These are phyloP conservation scores for Yamadazyma diospyri DNA, from an alignment of 1,139 yeast species.

Conservation along the genomic window DNA sequence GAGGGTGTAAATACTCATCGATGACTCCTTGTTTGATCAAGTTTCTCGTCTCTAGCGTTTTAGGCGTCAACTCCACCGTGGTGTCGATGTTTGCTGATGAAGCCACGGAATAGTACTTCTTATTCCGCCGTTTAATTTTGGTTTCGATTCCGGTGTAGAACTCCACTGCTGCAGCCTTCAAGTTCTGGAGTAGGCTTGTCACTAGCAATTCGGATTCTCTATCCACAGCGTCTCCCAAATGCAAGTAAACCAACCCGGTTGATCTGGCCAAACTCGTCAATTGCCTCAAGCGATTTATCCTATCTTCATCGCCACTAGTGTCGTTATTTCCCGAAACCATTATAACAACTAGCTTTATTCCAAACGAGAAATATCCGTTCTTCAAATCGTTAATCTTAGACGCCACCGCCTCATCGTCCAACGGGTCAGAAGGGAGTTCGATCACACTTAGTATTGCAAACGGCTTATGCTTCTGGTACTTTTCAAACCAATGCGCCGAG, in stretches of 20 bases:
- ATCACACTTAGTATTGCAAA: conserved; percentile 28
- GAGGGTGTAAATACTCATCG: conserved; percentile 31
- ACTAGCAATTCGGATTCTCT: conserved; percentile 31
- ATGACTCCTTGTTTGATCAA: conserved; percentile 37
- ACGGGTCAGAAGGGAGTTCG: conserved; percentile 16
- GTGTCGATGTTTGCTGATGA: conserved; percentile 25
- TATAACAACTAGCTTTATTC: conserved; percentile 27
- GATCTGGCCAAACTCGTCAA: conserved; percentile 28
- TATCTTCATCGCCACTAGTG: conserved; percentile 13
- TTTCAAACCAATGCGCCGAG: conserved; percentile 33
- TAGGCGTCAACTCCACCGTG: conserved; percentile 32
- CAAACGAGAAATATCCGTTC: conserved; percentile 15
- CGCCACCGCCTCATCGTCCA: conserved; percentile 18
- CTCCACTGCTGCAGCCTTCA: conserved; percentile 29
- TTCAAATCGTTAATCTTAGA: conserved; percentile 19
- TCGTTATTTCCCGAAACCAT: conserved; percentile 19
- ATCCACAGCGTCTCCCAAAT: conserved; percentile 11
- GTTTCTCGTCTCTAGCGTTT: conserved; percentile 39
- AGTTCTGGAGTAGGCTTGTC: conserved; percentile 26
- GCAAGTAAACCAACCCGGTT: conserved; percentile 26
- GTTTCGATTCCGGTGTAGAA: conserved; percentile 33
- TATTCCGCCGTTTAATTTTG: conserved; percentile 32
- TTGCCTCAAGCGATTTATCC: conserved; percentile 25
- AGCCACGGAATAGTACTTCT: conserved; percentile 39
- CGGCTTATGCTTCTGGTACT: conserved; percentile 31